phyloP scores from a whole-genome alignment of 2,329 filamentous ascomycete genomes.

The Penicillium hesseltinei region DNA sequence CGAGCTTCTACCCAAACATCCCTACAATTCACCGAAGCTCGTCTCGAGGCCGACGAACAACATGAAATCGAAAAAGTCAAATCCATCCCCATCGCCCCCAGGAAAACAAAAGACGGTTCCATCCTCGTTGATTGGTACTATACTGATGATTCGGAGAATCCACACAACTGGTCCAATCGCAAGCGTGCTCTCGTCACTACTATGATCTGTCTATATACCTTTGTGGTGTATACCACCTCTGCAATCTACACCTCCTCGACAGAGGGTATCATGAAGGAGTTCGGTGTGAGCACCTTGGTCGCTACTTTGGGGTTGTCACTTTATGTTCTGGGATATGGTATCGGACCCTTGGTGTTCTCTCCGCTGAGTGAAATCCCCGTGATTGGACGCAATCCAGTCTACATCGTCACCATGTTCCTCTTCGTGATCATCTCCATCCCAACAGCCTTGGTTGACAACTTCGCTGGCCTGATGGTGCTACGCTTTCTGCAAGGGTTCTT shows the following conservation, averaged over 20 bases:
- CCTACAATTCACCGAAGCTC: conserved; percentile 19
- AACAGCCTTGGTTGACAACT: conserved; percentile 62
- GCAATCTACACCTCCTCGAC: conserved; percentile 34
- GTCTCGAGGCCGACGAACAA: conserved; percentile 30
- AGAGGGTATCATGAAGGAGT: conserved; percentile 25
- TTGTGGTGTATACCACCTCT: conserved; percentile 38
- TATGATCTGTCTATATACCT: conserved; percentile 36
- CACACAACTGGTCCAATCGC: conserved; percentile 34
- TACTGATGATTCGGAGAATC: conserved; percentile 27
- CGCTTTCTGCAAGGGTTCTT: conserved; percentile 67
- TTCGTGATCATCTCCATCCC: conserved; percentile 68
- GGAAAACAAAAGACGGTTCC: conserved; percentile 36
- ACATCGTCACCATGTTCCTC: conserved; percentile 65
- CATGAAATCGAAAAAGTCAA: conserved; percentile 29
- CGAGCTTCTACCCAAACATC: conserved; percentile 14
- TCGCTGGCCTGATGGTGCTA: conserved; percentile 61
- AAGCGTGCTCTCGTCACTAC: conserved; percentile 27
- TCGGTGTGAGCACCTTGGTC: conserved; percentile 28
- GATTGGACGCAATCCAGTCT: conserved; percentile 66
- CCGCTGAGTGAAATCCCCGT: conserved; percentile 65
- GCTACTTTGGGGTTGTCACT: conserved; percentile 35
- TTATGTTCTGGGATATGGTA: conserved; percentile 48
- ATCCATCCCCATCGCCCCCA: conserved; percentile 32
- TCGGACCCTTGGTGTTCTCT: conserved; percentile 64
- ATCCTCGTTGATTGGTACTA: conserved; percentile 38